Base-by-base conservation (phyloP, 495 filamentous ascomycete genomes). In the Penicillium angulare region DNA sequence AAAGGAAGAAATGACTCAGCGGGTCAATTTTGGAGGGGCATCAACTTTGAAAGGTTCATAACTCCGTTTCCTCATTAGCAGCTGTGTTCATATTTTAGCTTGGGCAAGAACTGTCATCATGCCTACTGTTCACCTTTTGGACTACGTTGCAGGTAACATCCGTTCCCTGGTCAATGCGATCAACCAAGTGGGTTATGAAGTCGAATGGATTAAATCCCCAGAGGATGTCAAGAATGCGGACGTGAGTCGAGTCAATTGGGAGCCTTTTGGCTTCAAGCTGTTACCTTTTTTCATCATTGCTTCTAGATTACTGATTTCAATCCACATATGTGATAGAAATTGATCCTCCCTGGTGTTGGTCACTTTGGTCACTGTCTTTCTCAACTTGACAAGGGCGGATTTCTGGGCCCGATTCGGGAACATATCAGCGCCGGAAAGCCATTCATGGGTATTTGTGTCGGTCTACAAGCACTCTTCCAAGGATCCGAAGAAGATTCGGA, bases 361-460 rank as follows among this genome's bases (percentile, higher is more conserved):
- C 92, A 97, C 71, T 98, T 97, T 59, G 95, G 95, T 43, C 90
- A 97, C 75, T 98, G 93, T 64, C 81, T 97, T 52, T 82, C 83
- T 22, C 88, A 93, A 60, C 81, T 97, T 44, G 75, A 85, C 8
- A 74, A 79, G 16, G 87, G 89, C 23, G 90, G 88, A 45, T 97
- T 89, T 68, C 67, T 90, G 39, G 84, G 86, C 47, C 87, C 91
- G 3, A 83, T 97, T 31, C 82, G 77, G 55, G 72, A 81, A 48
- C 89, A 95, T 70, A 89, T 97, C 56, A 77, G 84, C 31, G 80
- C 86, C 9, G 91, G 90, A 7, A 97, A 96, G 65, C 92, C 90
- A 3, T 98, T 98, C 65, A 92, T 98, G 87, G 93, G 89, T 4
- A 96, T 98, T 45, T 98, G 93, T 63, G 93, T 98, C 47, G 93